Evolutionary conservation across 1,139 yeast species (phyloP), one percentile per base, ranked within the genome.

Genomic region (Candida sp.): DNA sequence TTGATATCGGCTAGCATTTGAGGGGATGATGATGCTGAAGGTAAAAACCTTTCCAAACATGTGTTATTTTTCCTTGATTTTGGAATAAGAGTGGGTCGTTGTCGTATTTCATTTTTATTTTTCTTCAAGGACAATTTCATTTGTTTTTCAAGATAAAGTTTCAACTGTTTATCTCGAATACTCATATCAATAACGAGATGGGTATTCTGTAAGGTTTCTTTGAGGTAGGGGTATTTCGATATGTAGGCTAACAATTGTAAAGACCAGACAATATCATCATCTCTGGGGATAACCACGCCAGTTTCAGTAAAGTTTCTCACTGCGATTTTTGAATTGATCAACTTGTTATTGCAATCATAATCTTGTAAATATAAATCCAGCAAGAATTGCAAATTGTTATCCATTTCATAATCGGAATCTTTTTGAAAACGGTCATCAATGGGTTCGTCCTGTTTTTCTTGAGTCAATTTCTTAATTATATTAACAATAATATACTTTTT

Each of bases 181-280:
- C 82, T 76, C 74, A 79, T 69, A 46, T 80, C 82, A 38, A 71
- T 66, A 7, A 78, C 73, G 43, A 79, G 63, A 60, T 86, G 87
- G 4, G 96, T 83, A 43, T 78, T 78, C 52, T 90, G 95, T 43
- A 93, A 70, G 35, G 75, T 74, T 41, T 82, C 84, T 56, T 91
- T 87, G 59, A 91, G 70, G 47, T 82, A 77, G 1, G 97, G 86
- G 58, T 91, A 91, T 61, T 93, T 93, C 7, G 98, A 89, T 40
- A 91, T 87, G 62, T 90, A 93, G 19, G 98, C 98, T 44, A 93
- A 66, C 30, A 93, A 73, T 63, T 93, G 98, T 43, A 93, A 72
- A 5, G 96, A 86, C 97, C 97, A 90, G 32, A 89, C 83, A 25
- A 93, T 87, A 60, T 93, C 99, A 58, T 91, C 97, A 50, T 88